Conservation (phyloP, 2,329 filamentous ascomycete genomes). For the Beauveria asiatica region DNA sequence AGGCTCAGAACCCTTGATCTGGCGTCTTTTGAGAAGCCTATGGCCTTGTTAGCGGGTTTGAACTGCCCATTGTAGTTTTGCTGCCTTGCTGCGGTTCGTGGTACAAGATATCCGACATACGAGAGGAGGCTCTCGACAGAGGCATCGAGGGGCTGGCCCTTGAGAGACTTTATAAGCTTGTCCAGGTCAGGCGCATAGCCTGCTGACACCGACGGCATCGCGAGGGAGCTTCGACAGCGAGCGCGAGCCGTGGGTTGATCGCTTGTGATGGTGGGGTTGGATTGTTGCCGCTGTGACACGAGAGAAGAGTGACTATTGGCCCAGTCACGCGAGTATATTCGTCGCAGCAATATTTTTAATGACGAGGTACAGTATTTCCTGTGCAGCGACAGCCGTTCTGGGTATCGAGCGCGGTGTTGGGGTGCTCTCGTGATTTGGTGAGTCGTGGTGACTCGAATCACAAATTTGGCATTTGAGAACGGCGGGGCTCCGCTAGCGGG, state of each 20-base stretch:
- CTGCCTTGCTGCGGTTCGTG: background rate
- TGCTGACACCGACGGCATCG: conserved; percentile 27
- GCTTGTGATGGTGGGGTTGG: background rate
- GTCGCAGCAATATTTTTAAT: background rate
- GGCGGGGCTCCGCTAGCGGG: background rate
- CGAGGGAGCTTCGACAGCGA: conserved; percentile 2
- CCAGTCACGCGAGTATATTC: too few species aligned
- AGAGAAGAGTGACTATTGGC: background rate
- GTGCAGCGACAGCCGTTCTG: background rate
- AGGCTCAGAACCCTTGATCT: conserved; percentile 79
- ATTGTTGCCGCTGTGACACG: background rate
- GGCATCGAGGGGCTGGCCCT: conserved; percentile 64
- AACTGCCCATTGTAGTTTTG: too few species aligned
- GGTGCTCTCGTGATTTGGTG: background rate
- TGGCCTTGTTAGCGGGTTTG: background rate
- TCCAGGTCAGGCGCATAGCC: conserved; percentile 61
- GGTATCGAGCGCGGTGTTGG: background rate
- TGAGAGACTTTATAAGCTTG: conserved; percentile 72
- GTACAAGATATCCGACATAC: conserved; percentile 39
- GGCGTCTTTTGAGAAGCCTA: conserved; percentile 80
- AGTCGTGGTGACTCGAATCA: conserved; percentile 9
- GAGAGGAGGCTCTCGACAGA: conserved; percentile 78
- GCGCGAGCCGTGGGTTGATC: background rate
- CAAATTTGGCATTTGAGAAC: conserved; percentile 5
- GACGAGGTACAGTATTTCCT: background rate